These are phyloP conservation scores for Alnus rubra DNA, from an alignment of 306 rosid species.

Conservation along the genomic window DNA sequence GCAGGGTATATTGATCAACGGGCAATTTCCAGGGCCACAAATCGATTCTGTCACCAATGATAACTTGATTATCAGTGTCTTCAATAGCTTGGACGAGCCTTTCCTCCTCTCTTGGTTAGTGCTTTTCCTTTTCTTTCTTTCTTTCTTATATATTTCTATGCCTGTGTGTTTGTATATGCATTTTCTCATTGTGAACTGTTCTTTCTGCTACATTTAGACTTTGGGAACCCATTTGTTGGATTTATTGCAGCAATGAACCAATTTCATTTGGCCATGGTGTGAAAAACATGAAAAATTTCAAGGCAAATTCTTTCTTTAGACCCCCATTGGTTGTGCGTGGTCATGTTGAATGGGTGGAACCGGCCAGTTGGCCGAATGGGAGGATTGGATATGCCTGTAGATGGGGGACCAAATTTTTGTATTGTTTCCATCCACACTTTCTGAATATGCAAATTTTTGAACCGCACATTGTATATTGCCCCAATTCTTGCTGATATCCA, in stretches of 20 bases:
- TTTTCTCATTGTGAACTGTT: not conserved
- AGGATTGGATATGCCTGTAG: not conserved
- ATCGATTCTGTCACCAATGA: conserved; percentile 81
- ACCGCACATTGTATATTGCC: not conserved
- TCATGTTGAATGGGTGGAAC: not conserved
- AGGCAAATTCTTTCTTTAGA: not conserved
- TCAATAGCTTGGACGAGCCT: conserved; percentile 84
- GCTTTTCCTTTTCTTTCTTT: conserved; percentile 1
- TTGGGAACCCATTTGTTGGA: not conserved
- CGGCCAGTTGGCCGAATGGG: not conserved
- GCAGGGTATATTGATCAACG: conserved; percentile 88
- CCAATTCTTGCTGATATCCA: no score
- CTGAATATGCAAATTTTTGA: not conserved
- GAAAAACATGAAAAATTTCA: not conserved
- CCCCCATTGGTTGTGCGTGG: not conserved
- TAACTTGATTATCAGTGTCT: conserved; percentile 73
- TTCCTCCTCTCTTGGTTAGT: conserved; percentile 79
- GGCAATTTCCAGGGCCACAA: conserved; percentile 92
- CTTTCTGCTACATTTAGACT: not conserved
- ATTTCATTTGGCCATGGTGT: not conserved
- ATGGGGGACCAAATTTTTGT: not conserved
- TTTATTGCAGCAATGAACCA: not conserved
- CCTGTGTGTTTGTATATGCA: not conserved
- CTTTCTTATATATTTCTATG: no score
- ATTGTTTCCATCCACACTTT: not conserved